phyloP scores from a whole-genome alignment of 2,329 filamentous ascomycete genomes.

The Fusarium brevicatenulatum region DNA sequence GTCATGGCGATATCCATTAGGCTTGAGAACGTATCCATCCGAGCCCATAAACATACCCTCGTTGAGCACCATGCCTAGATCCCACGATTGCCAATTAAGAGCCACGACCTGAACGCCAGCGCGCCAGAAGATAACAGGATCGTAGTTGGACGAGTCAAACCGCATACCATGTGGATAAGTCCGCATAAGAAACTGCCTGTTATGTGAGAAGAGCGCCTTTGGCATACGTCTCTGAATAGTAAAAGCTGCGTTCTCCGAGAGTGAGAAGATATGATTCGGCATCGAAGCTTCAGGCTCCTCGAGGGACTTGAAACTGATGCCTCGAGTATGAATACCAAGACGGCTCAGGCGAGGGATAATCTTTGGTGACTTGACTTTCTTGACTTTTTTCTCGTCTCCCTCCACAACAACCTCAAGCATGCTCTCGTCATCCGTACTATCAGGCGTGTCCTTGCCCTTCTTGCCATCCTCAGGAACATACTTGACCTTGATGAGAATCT shows the following conservation, averaged over 20 bases:
- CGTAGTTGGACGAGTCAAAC: slow-evolving; percentile 88
- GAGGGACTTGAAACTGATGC: slow-evolving; percentile 3
- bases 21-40: slow-evolving; percentile 86
- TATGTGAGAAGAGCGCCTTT: slow-evolving; percentile 83
- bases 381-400: neutral
- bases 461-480: slow-evolving; percentile 17
- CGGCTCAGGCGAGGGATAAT: neutral
- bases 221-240: slow-evolving; percentile 66
- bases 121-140: slow-evolving; percentile 90
- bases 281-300: slow-evolving; percentile 55
- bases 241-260: slow-evolving; percentile 81
- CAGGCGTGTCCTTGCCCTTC: neutral
- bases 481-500: slow-evolving; percentile 87
- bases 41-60: slow-evolving; percentile 94
- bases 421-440: neutral
- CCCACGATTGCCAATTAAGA: slow-evolving; percentile 95
- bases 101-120: slow-evolving; percentile 96
- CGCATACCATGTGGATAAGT: slow-evolving; percentile 85
- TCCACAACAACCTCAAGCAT: neutral
- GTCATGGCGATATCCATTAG: slow-evolving; percentile 65
- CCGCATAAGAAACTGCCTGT: slow-evolving; percentile 85
- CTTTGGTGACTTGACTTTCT: slow-evolving; percentile 10
- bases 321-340: slow-evolving; percentile 8
- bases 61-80: slow-evolving; percentile 94
- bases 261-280: slow-evolving; percentile 81